A percentile compares a stretch with the other conserved stretches of the same genome.
Conservation (phyloP, 1,139 yeast species). For the Spencermartinsiella ligniputridi region DNA sequence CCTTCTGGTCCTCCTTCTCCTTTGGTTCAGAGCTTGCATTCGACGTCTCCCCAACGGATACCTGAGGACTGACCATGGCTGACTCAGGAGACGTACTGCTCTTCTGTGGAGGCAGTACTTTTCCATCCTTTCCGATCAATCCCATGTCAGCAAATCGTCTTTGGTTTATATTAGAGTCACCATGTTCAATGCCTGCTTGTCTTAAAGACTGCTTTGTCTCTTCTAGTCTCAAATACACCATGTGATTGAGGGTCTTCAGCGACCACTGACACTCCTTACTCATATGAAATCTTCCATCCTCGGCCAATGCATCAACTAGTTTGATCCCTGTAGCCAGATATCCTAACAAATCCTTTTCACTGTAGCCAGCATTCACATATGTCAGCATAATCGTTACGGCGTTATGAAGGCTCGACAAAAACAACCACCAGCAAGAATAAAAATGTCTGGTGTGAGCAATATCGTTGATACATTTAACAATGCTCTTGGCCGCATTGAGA, state of each 20-base stretch:
- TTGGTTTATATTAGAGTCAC: slow-evolving; percentile 50
- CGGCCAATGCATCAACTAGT: slow-evolving; percentile 36
- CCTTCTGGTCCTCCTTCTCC: neutral
- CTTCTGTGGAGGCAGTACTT: slow-evolving; percentile 1
- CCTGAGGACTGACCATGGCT: neutral
- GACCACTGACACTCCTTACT: slow-evolving; percentile 64
- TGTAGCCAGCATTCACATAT: slow-evolving; percentile 42
- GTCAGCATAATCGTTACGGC: slow-evolving; percentile 46
- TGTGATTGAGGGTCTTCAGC: slow-evolving; percentile 51
- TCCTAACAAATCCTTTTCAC: slow-evolving; percentile 20
- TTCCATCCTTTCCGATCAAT: slow-evolving; percentile 18
- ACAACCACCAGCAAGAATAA: slow-evolving; percentile 52
- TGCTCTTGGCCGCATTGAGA: slow-evolving; percentile 21
- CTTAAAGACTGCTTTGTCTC: slow-evolving; percentile 39
- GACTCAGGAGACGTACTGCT: neutral
- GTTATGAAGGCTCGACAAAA: slow-evolving; percentile 44
- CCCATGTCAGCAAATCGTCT: slow-evolving; percentile 39
- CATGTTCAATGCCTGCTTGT: slow-evolving; percentile 52
- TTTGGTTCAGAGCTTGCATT: neutral
- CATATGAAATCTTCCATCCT: slow-evolving; percentile 51
- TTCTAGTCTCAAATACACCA: slow-evolving; percentile 44
- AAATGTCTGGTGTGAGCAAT: slow-evolving; percentile 25
- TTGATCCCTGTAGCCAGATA: slow-evolving; percentile 26
- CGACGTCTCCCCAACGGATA: neutral
- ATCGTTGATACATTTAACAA: slow-evolving; percentile 34